These are phyloP conservation scores for Paecilomyces formosus DNA, from an alignment of 2,329 filamentous ascomycete species.

Conservation along the genomic window DNA sequence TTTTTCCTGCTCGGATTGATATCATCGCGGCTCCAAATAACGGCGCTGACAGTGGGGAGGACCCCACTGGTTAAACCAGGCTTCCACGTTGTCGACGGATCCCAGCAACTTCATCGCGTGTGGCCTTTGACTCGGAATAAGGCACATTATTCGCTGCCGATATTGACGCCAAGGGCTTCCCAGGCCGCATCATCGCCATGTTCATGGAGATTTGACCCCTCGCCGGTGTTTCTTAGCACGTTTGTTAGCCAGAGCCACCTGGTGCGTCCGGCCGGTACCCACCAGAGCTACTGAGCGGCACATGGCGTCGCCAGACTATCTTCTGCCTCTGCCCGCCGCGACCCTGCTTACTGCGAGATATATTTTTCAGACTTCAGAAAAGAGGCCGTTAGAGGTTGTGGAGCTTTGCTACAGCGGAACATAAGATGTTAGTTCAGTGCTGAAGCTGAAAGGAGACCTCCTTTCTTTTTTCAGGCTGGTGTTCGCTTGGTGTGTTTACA, in stretches of 20 bases:
- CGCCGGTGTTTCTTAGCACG: background rate
- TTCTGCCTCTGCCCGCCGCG: background rate
- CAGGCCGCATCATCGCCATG: background rate
- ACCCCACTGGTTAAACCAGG: background rate
- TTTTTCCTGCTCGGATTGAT: background rate
- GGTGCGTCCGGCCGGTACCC: background rate
- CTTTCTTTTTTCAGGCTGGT: background rate
- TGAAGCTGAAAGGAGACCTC: background rate
- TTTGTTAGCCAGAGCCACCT: background rate
- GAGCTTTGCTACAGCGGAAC: background rate
- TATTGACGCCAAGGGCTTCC: background rate
- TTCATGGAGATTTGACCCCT: background rate
- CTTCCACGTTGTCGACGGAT: background rate
- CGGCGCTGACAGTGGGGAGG: background rate
- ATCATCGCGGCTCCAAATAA: background rate
- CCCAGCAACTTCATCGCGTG: background rate
- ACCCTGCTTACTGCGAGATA: background rate
- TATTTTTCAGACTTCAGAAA: background rate
- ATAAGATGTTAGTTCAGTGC: background rate
- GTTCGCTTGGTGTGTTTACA: background rate
- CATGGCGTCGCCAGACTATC: background rate
- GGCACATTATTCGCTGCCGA: background rate
- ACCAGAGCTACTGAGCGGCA: background rate
- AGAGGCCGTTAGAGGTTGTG: background rate
- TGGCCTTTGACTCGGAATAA: background rate